Evolutionary conservation across 78 protist genomes (phyloP).

Genomic region (Chrysochromulina parva): DNA sequence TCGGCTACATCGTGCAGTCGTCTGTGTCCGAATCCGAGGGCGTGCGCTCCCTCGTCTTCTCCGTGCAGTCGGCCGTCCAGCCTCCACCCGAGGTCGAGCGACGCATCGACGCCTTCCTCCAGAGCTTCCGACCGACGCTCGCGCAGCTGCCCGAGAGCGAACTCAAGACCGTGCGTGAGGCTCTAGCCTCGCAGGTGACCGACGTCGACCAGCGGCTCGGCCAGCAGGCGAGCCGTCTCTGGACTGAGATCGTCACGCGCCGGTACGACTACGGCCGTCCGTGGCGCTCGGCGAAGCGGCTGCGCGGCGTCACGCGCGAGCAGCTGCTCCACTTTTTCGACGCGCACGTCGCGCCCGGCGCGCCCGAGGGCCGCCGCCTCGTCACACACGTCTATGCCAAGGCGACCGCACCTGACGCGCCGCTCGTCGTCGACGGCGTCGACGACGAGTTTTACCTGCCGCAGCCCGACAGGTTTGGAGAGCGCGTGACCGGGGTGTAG

Average conservation of each 20-base stretch:
- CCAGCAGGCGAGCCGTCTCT: not conserved
- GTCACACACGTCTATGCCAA: not conserved
- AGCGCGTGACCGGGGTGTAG: not conserved
- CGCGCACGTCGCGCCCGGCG: not conserved
- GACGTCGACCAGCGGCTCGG: not conserved
- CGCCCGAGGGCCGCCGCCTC: not conserved
- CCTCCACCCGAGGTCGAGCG: not conserved
- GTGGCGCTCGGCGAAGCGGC: not conserved
- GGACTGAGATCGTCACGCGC: not conserved
- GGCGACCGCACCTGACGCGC: not conserved
- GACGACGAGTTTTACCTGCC: not conserved
- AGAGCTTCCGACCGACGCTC: not conserved
- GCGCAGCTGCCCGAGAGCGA: not conserved
- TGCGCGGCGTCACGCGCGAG: not conserved
- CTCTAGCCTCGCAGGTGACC: not conserved
- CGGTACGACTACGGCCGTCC: not conserved
- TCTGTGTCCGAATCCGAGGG: not conserved
- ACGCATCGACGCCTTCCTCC: not conserved
- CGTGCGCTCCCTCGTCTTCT: not conserved
- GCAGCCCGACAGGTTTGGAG: not conserved
- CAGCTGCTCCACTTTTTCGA: not conserved
- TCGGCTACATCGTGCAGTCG: slow-evolving; percentile 8
- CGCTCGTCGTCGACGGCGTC: not conserved
- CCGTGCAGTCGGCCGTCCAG: not conserved
- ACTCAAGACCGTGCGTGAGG: not conserved